Base-by-base conservation (phyloP, 1,284 basidiomycete species). In the Pholiota adiposa region DNA sequence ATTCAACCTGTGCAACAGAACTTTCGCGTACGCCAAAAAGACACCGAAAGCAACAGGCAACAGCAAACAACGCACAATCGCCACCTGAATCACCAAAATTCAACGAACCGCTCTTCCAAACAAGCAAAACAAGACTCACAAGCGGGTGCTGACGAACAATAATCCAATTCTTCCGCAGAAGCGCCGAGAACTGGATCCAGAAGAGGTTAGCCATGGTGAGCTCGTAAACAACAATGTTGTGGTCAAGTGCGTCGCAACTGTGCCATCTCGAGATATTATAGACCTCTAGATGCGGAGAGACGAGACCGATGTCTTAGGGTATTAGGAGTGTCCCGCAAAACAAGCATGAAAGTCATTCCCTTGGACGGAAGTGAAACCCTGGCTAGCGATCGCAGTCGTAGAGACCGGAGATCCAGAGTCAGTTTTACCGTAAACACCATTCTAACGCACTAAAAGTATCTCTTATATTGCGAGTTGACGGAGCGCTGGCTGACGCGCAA, bases 101-200 rank as follows among this genome's bases (percentile, higher is more conserved):
- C 2, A 27, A 14, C 4, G 4, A 25, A 11, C 21, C 16, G n/a
- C 29, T 11, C 29, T 5, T 11, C 29, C 4, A 27, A 6, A 46
- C 11, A 44, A 46, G 12, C 9, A 27, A 1, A 11, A n/a, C 23
- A 16, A n/a, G 23, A 79, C 87, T 72, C 68, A 90, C 88, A 67
- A 85, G 74, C 56, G 85, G 81, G 70, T 87, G 86, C 69, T 84
- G 87, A 21, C 79, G 82, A 25, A 88, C 71, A 16, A 89, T 80
- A 52, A 88, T 89, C 87, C 86, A 90, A 66, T 92, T 92, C 80
- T 93, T 93, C 79, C 84, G 81, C 56, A 85, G 81, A 36, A 93
- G 72, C 2, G 84, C 86, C 8, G 72, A 72, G 61, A 88, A 83
- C 74, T 93, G 90, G 23, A 83, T 78, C 76, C 82, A 82, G 69